Base-by-base conservation (phyloP, 768 basidiomycete species). In the Leucogyrophana mollusca region DNA sequence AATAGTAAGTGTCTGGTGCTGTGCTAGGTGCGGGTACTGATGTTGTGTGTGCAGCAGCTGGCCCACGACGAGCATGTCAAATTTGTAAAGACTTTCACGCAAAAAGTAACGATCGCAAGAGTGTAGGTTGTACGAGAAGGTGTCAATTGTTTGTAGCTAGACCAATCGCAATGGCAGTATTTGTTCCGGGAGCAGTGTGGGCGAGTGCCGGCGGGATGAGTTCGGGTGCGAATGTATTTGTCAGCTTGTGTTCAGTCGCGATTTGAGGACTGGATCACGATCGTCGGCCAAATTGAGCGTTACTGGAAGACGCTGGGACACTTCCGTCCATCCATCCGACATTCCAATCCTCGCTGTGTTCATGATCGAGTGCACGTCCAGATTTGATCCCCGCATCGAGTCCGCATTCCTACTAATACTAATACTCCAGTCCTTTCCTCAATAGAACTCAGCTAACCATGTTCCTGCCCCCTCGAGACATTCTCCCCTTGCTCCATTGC, bases 1-100 rank as follows among this genome's bases (percentile, higher is more conserved):
- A 76, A 47, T 95, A 96, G 93, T 94, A 65, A 72, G 87, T 82
- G 10, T 21, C 34, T 46, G 40, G 9, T 45, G 16, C 42, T 25
- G n/a, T 3, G 13, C 27, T 2, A 30, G 18, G 33, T 16, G 21
- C 21, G 16, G 22, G 45, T n/a, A 18, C 30, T 51, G 14, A 51
- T 34, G 14, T 3, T 14, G 8, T 36, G 16, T 33, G 23, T 36
- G 10, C 36, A 66, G 66, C 40, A 47, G 30, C 14, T 67, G 66
- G 64, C 64, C 64, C 2, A 21, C 49, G 14, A 56, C 52, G 45
- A 65, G 46, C 25, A 14, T 33, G 44, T 63, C 65, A 25, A 62
- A 51, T 44, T 24, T 64, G 53, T 64, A n/a, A n/a, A n/a, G 58
- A 47, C 17, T 47, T 7, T 2, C n/a, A 7, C 11, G 20, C 27